phyloP scores from a whole-genome alignment of 495 filamentous ascomycete genomes.

The Pyronema domesticum region DNA sequence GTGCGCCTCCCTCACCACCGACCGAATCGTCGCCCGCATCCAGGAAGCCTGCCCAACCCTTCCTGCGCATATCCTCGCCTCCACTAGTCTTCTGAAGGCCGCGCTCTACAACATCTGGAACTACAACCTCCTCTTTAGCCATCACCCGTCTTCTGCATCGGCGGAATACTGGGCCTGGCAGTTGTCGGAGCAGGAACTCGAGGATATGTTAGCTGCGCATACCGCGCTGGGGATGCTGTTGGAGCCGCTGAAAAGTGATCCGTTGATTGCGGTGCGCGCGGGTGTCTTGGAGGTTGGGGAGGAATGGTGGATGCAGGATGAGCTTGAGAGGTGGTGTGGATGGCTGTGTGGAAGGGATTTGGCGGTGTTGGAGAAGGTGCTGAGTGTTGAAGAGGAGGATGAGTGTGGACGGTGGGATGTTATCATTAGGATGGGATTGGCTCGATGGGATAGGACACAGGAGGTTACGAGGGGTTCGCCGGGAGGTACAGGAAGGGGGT shows the following conservation, averaged over 20 bases:
- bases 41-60: slow-evolving; percentile 13
- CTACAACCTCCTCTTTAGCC: slow-evolving; percentile 2
- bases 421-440: neutral
- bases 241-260: slow-evolving; percentile 6
- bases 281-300: neutral
- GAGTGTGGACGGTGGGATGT: slow-evolving; percentile 1
- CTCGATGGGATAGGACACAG: neutral
- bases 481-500: neutral
- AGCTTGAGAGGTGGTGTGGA: neutral
- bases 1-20: neutral
- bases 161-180: too few relatives aligned
- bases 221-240: slow-evolving; percentile 17
- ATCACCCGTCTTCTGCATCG: neutral
- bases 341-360: neutral
- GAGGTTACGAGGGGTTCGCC: neutral
- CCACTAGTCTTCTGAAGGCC: slow-evolving; percentile 3
- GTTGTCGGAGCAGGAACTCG: neutral
- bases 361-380: neutral
- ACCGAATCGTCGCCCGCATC: slow-evolving; percentile 10
- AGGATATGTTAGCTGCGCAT: slow-evolving; percentile 19
- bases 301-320: neutral
- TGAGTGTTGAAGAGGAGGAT: neutral
- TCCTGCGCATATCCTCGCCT: neutral
- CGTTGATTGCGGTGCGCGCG: neutral
- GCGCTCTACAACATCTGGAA: slow-evolving; percentile 19